Percentiles rank a stretch among this genome's conserved stretches.
Evolutionary conservation across 352 stramenopile genomes (phyloP).

Genomic region (Pythium scleroteichum): DNA sequence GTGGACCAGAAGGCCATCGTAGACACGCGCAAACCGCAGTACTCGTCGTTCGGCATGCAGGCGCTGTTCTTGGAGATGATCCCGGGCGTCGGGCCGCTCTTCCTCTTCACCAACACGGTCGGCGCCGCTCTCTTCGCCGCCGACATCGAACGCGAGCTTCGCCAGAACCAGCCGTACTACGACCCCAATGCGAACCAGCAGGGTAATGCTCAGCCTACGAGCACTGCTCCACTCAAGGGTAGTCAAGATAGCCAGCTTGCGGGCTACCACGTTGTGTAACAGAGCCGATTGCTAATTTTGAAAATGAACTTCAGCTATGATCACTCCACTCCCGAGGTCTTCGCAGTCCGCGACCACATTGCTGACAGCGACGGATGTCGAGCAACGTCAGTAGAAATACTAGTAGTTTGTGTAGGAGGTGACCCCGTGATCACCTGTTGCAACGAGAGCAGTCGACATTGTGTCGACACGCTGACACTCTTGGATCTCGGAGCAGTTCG

Average conservation of each 20-base stretch:
- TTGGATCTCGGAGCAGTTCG: neutral
- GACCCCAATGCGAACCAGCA: neutral
- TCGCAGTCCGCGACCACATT: neutral
- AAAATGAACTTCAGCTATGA: too few relatives aligned
- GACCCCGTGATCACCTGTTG: conserved; percentile 10
- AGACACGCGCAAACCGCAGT: conserved; percentile 48
- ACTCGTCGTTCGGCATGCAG: conserved; percentile 72
- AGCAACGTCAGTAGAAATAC: neutral
- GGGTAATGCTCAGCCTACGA: neutral
- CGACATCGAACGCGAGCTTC: conserved; percentile 53
- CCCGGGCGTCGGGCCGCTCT: conserved; percentile 57
- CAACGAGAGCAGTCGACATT: neutral
- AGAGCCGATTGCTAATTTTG: too few relatives aligned
- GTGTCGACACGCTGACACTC: conserved; percentile 4
- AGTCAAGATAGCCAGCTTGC: neutral
- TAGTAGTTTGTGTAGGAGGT: neutral
- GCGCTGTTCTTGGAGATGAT: conserved; percentile 77
- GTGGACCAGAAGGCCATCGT: conserved; percentile 56
- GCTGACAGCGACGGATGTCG: conserved; percentile 10
- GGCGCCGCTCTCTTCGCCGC: conserved; percentile 66
- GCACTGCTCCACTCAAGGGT: neutral
- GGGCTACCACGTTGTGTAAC: conserved; percentile 14
- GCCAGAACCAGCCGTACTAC: conserved; percentile 4
- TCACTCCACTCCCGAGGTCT: too few relatives aligned
- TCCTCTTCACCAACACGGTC: conserved; percentile 74